phyloP scores from a whole-genome alignment of 305 asterid species.

The Fraxinus paxiana region DNA sequence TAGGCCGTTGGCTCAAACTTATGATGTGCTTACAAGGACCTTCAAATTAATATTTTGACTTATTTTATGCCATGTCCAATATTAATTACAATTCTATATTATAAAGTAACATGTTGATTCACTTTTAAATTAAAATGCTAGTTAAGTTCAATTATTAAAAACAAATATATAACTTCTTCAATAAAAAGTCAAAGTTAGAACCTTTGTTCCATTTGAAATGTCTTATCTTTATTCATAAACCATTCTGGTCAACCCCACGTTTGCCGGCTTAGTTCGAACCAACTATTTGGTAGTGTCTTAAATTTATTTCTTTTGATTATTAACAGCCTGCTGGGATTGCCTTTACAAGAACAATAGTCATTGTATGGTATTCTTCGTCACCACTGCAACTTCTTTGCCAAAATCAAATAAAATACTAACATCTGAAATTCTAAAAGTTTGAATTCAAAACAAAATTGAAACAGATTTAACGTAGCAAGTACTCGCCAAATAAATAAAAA shows the following conservation, averaged over 20 bases:
- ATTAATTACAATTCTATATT: background rate
- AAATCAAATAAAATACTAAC: background rate
- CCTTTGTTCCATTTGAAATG: background rate
- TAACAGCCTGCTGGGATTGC: background rate
- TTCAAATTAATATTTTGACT: background rate
- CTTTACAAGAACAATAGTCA: background rate
- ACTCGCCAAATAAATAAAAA: background rate
- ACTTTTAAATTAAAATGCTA: background rate
- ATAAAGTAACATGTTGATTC: background rate
- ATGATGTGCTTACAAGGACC: background rate
- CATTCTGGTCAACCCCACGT: background rate
- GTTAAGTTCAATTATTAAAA: background rate
- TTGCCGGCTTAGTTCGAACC: background rate
- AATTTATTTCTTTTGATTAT: background rate
- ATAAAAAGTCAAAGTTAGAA: background rate
- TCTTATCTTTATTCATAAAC: background rate
- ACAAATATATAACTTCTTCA: background rate
- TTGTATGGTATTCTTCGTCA: background rate
- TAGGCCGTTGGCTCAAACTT: background rate
- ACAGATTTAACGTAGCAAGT: background rate
- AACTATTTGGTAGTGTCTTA: background rate
- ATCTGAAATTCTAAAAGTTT: background rate
- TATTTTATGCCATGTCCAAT: background rate
- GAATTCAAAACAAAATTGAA: background rate
- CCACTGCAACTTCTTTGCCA: background rate